Percentiles rank a stretch among this genome's conserved stretches.
These are phyloP conservation scores for Mucor circinelloides DNA, from an alignment of 371 early-diverging fungal species.

Conservation along the genomic window DNA sequence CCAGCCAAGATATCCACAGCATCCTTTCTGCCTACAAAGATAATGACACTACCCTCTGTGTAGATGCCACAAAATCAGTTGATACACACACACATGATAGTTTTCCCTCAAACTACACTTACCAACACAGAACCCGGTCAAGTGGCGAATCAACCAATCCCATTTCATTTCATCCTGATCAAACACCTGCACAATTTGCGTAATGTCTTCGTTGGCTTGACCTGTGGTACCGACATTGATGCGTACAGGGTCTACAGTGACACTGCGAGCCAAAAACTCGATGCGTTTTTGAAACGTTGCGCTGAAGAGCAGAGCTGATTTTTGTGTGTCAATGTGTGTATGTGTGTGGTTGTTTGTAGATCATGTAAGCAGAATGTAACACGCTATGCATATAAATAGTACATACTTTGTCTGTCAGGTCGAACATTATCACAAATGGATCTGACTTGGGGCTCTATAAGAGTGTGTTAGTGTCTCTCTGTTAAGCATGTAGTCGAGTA, in stretches of 20 bases:
- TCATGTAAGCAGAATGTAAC: conserved; percentile 9
- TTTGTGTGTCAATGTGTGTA: background rate
- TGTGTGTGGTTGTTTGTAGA: background rate
- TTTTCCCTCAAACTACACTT: background rate
- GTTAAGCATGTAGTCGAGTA: no score
- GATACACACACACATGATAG: no score
- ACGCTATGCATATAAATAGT: background rate
- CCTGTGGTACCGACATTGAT: conserved; percentile 77
- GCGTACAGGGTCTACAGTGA: conserved; percentile 89
- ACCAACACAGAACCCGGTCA: conserved; percentile 62
- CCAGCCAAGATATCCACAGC: conserved; percentile 62
- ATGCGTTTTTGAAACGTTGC: conserved; percentile 99
- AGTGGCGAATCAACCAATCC: conserved; percentile 62
- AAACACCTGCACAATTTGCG: conserved; percentile 69
- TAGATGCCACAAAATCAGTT: no score
- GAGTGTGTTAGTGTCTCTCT: background rate
- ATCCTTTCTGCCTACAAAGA: conserved; percentile 69
- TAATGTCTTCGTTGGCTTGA: conserved; percentile 79
- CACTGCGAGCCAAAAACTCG: conserved; percentile 88
- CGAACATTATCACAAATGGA: conserved; percentile 91
- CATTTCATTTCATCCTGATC: conserved; percentile 67
- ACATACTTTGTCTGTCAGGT: conserved; percentile 74
- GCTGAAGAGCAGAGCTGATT: conserved; percentile 93
- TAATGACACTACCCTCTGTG: conserved; percentile 69
- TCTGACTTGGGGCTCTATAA: conserved; percentile 89